Conservation (phyloP, 2,329 filamentous ascomycete species). For the Seiridium cupressi region DNA sequence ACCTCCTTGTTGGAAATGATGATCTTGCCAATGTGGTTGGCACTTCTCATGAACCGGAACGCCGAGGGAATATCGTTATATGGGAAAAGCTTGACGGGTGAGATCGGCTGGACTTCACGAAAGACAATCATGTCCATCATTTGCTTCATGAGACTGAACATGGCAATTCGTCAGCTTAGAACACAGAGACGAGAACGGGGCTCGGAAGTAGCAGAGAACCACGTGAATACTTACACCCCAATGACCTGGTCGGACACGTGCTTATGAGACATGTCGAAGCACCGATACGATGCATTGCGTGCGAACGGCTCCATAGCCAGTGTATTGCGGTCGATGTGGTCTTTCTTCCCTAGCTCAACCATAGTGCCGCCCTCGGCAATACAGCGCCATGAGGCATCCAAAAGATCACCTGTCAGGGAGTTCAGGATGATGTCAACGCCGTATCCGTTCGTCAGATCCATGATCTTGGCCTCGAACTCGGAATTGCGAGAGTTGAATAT, state of each 20-base stretch:
- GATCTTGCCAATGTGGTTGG: constrained; percentile 41
- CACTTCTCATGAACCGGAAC: constrained; percentile 36
- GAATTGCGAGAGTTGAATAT: constrained; percentile 15
- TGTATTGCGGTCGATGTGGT: constrained; percentile 35
- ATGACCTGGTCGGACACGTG: constrained; percentile 7
- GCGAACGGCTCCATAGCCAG: constrained; percentile 45
- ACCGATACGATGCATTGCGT: constrained; percentile 29
- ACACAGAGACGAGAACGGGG: neutral
- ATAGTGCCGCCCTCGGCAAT: constrained; percentile 42
- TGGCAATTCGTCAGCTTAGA: neutral
- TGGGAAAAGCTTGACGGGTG: constrained; percentile 14
- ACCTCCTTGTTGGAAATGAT: constrained; percentile 28
- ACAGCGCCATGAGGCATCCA: constrained; percentile 41
- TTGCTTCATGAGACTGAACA: constrained; percentile 11
- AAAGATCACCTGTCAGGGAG: constrained; percentile 36
- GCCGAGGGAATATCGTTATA: constrained; percentile 27
- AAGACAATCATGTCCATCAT: constrained; percentile 13
- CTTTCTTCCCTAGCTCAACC: constrained; percentile 44
- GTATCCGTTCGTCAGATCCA: constrained; percentile 11
- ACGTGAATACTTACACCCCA: no score
- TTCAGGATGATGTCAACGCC: constrained; percentile 22
- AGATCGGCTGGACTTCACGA: constrained; percentile 13
- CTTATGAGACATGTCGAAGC: constrained; percentile 28
- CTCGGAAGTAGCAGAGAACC: no score
- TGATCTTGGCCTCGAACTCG: constrained; percentile 11